These are phyloP conservation scores for Tetragonia tetragonoides DNA, from an alignment of 148 eudicot genomes.

Conservation along the genomic window DNA sequence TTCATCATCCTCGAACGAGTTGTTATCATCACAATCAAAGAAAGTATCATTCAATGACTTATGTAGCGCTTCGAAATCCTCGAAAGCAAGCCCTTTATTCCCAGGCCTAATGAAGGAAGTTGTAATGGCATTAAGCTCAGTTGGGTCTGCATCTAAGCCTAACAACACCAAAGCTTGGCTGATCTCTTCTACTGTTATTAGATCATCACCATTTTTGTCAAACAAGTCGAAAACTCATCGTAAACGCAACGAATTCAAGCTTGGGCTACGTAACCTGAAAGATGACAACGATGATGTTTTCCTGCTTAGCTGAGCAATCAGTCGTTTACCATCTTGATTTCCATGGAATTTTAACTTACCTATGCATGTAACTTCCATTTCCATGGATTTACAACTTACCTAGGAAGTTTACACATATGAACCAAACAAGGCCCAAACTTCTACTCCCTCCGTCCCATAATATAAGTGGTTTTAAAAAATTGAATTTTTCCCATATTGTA, in stretches of 20 bases:
- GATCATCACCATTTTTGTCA: conserved; percentile 66
- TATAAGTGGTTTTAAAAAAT: too few species aligned
- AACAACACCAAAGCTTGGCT: conserved; percentile 52
- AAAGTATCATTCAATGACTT: conserved; percentile 47
- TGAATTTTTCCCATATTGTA: too few species aligned
- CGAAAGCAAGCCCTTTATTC: conserved; percentile 43
- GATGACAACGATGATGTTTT: conserved; percentile 27
- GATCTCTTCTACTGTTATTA: conserved; percentile 64
- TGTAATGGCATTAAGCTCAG: conserved; percentile 41
- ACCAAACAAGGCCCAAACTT: too few species aligned
- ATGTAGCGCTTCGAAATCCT: conserved; percentile 65
- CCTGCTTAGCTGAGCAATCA: neutral
- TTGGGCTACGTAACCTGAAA: conserved; percentile 66
- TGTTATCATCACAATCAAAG: conserved; percentile 29
- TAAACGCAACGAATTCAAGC: conserved; percentile 68
- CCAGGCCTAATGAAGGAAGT: conserved; percentile 47
- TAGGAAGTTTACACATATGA: too few species aligned
- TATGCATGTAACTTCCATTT: too few species aligned
- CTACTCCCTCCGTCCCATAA: too few species aligned
- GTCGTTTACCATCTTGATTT: neutral
- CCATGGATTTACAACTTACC: too few species aligned
- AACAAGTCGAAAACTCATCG: conserved; percentile 75
- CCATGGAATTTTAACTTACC: too few species aligned
- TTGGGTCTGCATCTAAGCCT: conserved; percentile 51
- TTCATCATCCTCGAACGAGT: neutral